phyloP scores from a whole-genome alignment of 2,329 filamentous ascomycete genomes.

The Hymenoscyphus scutula region DNA sequence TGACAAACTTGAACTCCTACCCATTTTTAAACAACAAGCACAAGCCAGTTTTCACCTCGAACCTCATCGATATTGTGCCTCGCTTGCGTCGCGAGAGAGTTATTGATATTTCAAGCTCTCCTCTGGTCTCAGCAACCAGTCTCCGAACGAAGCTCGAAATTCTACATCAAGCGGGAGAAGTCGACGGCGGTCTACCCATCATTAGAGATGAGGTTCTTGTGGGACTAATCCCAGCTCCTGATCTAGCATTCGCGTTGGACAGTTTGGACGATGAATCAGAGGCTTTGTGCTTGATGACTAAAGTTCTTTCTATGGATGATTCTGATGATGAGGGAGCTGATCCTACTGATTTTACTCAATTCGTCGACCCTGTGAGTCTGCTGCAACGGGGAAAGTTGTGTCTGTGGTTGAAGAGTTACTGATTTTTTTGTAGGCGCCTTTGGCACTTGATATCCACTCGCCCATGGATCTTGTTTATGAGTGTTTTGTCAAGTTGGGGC shows the following conservation, averaged over 20 bases:
- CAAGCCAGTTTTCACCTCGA: conserved; percentile 84
- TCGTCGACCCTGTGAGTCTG: conserved; percentile 74
- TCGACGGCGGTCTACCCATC: conserved; percentile 90
- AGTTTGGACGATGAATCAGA: conserved; percentile 72
- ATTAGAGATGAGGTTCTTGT: conserved; percentile 76
- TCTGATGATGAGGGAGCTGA: conserved; percentile 59
- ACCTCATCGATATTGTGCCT: conserved; percentile 82
- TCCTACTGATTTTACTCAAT: conserved; percentile 83
- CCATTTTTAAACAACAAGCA: conserved; percentile 97
- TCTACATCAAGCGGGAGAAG: conserved; percentile 79
- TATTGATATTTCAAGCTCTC: conserved; percentile 85
- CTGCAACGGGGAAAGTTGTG: neutral
- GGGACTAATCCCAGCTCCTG: conserved; percentile 88
- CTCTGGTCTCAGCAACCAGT: conserved; percentile 71
- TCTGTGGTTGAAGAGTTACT: neutral
- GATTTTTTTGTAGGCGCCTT: neutral
- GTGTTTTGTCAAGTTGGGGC: conserved; percentile 88
- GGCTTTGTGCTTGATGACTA: conserved; percentile 78
- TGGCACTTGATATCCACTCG: conserved; percentile 67
- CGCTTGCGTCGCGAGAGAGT: conserved; percentile 70
- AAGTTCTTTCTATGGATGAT: conserved; percentile 61
- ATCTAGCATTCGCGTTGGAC: conserved; percentile 90
- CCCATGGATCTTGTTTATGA: conserved; percentile 96
- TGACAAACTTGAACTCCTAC: conserved; percentile 96
- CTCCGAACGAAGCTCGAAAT: conserved; percentile 79